These are phyloP conservation scores for Fusarium papillatum DNA, from an alignment of 2,329 filamentous ascomycete genomes.

Conservation along the genomic window DNA sequence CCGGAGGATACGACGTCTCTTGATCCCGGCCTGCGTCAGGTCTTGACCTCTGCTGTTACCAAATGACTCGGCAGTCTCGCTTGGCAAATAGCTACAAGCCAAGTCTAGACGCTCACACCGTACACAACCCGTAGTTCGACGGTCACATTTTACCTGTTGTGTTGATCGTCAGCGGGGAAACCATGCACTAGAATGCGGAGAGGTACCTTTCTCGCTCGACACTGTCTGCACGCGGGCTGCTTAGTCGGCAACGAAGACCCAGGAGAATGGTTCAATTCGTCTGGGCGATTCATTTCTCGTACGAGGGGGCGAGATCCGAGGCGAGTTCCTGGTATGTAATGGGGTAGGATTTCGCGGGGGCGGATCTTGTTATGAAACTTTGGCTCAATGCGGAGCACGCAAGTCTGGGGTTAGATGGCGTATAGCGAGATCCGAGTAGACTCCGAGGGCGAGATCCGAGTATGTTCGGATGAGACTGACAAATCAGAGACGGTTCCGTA, in stretches of 20 bases:
- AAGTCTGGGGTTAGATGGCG: conserved; percentile 14
- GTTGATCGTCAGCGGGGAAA: conserved; percentile 19
- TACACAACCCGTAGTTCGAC: conserved; percentile 28
- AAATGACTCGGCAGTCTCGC: too few relatives aligned
- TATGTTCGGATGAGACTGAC: background rate
- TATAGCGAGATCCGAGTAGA: conserved; percentile 20
- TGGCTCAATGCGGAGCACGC: conserved; percentile 20
- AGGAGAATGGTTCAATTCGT: background rate
- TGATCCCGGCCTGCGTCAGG: conserved; percentile 46
- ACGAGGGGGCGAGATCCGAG: conserved; percentile 29
- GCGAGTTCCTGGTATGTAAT: background rate
- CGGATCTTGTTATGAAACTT: conserved; percentile 10
- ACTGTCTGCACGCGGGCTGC: conserved; percentile 38
- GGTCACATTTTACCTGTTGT: conserved; percentile 44
- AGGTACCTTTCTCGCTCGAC: conserved; percentile 42
- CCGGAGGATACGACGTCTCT: conserved; percentile 37
- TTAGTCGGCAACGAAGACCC: conserved; percentile 7
- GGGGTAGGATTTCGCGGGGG: background rate
- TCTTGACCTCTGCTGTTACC: background rate
- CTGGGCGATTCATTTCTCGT: conserved; percentile 3
- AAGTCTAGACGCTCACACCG: conserved; percentile 34
- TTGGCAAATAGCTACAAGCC: conserved; percentile 25
- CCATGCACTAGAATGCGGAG: background rate
- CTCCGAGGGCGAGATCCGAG: conserved; percentile 33
- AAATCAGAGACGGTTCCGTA: background rate